Base-by-base conservation (phyloP, 306 rosid genomes). In the Cyclanthera cordifolia region DNA sequence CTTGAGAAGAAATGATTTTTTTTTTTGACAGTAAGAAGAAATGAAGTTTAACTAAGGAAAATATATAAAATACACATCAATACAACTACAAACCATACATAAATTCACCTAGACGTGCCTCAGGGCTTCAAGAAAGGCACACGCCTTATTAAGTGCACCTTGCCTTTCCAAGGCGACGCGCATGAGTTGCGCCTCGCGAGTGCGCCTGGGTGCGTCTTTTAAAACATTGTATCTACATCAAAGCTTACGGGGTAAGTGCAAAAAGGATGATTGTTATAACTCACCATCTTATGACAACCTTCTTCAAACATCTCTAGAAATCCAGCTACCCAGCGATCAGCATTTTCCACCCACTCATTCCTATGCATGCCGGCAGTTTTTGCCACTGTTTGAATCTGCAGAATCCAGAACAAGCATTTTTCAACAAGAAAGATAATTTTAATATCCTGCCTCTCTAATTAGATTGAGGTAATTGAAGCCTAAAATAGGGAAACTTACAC, bases 251-350 rank as follows among this genome's bases (percentile, higher is more conserved):
- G 4, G 7, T 65, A 20, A 14, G 45, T 45, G 70, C n/a, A 56
- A 65, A 2, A 2, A 23, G 41, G 15, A 4, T 45, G 15, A 6
- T 43, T 45, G 4, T 28, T 3, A 8, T 23, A 32, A 72, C 87
- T 76, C 75, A 90, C 99, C 99, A 93, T 93, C 82, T 93, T 93
- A 70, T 93, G 99, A 79, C 95, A 93, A 69, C 99, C 94, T 87
- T 93, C 99, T 87, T 93, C 99, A 80, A 93, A 93, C 99, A 93
- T 89, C 82, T 93, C 99, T 60, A 93, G 82, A 79, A 93, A 93
- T 64, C 99, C 99, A 79, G 90, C 99, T 59, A 93, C 96, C 99
- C 82, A 85, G 30, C 98, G 96, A 78, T 93, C 98, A 65, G 96
- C 98, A 89, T 93, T 93, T 82, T 89, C 98, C 43, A 93, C 98